Percentiles rank a stretch among this genome's conserved stretches.
Evolutionary conservation across 2,329 filamentous ascomycete species (phyloP).

Genomic region (Raffaelea ambrosiae): DNA sequence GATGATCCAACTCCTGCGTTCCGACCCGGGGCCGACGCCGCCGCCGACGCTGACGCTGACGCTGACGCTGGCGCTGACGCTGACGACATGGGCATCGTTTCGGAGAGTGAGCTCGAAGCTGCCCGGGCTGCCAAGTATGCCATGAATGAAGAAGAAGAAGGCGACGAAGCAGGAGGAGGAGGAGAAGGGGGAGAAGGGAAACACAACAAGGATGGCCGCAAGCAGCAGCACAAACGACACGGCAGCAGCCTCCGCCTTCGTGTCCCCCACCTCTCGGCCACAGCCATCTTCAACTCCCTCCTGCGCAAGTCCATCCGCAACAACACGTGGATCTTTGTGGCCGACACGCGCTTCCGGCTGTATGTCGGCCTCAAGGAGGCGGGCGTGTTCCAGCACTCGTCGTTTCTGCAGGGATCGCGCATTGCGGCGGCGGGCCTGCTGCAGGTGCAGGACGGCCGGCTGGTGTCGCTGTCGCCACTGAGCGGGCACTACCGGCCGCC

Average conservation of each 20-base stretch:
- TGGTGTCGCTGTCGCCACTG: conserved; percentile 62
- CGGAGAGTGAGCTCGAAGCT: conserved; percentile 44
- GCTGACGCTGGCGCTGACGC: background rate
- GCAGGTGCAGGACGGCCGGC: conserved; percentile 70
- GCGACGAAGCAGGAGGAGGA: too few species aligned
- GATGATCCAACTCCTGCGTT: conserved; percentile 53
- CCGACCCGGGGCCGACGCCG: conserved; percentile 18
- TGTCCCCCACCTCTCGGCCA: conserved; percentile 55
- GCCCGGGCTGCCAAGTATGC: conserved; percentile 57
- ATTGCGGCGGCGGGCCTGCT: conserved; percentile 79
- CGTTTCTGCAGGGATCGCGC: conserved; percentile 74
- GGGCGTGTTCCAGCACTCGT: conserved; percentile 84
- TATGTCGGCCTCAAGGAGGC: conserved; percentile 88
- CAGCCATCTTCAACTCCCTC: conserved; percentile 69
- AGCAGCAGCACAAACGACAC: background rate
- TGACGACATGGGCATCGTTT: too few species aligned
- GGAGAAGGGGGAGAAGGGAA: conserved; percentile 26
- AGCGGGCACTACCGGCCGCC: conserved; percentile 83
- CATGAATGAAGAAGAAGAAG: background rate
- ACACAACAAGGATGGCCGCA: conserved; percentile 21
- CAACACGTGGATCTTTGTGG: conserved; percentile 91
- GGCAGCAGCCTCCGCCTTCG: too few species aligned
- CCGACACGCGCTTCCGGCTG: conserved; percentile 74
- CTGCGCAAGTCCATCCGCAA: conserved; percentile 72
- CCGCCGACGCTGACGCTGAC: conserved; percentile 14